A percentile compares a stretch with the other conserved stretches of the same genome.
Conservation (phyloP, 2,329 filamentous ascomycete genomes). For the Aphanoascus verrucosus region DNA sequence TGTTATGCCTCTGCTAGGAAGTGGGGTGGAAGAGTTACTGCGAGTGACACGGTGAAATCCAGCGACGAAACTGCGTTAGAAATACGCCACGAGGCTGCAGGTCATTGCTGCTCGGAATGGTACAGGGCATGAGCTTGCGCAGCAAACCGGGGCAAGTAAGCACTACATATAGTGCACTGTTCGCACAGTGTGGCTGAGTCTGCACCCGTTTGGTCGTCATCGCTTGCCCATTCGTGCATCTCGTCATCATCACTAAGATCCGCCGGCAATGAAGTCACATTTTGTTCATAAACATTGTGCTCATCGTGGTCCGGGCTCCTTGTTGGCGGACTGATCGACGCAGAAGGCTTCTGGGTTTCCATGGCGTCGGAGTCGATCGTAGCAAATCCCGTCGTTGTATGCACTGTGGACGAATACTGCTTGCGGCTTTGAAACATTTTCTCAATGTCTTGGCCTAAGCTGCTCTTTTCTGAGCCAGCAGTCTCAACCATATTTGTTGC, state of each 20-base stretch:
- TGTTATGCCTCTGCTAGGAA: too few relatives aligned
- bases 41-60: too few relatives aligned
- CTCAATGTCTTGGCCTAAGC: constrained; percentile 63
- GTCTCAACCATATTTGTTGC: constrained; percentile 69
- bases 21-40: too few relatives aligned
- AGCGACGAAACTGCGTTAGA: too few relatives aligned
- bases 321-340: neutral
- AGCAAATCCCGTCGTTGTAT: neutral
- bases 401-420: constrained; percentile 23
- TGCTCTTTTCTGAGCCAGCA: constrained; percentile 42
- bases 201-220: constrained; percentile 26
- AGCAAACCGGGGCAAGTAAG: constrained; percentile 41
- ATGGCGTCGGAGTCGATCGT: neutral
- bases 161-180: constrained; percentile 36
- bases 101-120: constrained; percentile 28
- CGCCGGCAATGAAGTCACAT: neutral
- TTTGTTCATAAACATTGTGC: neutral
- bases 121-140: constrained; percentile 41
- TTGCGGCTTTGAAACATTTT: constrained; percentile 74
- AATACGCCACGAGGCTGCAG: too few relatives aligned
- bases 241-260: neutral
- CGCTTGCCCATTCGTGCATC: constrained; percentile 25
- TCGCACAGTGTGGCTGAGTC: constrained; percentile 24
- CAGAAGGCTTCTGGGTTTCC: neutral
- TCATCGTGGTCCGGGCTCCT: too few relatives aligned